These are phyloP conservation scores for Pholiota molesta DNA, from an alignment of 768 basidiomycete genomes.

Conservation along the genomic window DNA sequence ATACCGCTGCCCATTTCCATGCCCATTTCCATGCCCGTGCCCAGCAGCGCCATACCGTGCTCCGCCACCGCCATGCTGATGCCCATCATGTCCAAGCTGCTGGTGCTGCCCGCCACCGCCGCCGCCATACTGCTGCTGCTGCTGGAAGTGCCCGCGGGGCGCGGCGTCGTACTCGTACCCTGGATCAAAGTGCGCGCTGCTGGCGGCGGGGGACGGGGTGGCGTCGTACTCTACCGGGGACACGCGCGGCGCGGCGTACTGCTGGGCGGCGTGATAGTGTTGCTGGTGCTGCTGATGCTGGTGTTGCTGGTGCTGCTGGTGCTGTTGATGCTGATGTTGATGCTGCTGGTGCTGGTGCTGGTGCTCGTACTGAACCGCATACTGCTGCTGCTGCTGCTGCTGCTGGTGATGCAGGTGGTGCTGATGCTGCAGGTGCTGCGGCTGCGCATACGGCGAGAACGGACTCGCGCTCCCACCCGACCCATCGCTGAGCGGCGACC, in stretches of 20 bases:
- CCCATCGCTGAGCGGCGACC: conserved; percentile 26
- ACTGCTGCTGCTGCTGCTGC: background rate
- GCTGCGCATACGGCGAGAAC: conserved; percentile 8
- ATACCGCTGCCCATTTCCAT: background rate
- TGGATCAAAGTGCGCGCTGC: no score
- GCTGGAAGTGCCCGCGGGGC: conserved; percentile 2
- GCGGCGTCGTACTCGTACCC: background rate
- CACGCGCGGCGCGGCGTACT: background rate
- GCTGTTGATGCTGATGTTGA: conserved; percentile 2
- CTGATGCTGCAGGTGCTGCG: background rate
- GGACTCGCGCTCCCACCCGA: conserved; percentile 13
- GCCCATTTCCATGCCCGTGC: background rate
- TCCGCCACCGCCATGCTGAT: no score
- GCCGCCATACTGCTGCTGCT: conserved; percentile 9
- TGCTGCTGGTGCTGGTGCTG: conserved; percentile 2
- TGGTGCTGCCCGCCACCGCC: no score
- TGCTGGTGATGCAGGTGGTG: background rate
- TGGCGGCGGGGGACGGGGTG: background rate
- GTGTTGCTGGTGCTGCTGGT: no score
- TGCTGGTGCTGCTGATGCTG: no score
- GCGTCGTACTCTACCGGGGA: background rate
- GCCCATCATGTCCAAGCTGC: no score
- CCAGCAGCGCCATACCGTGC: no score
- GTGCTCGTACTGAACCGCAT: background rate
- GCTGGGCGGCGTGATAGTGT: background rate